Conservation (phyloP, 225 moss, liverwort and hornwort species). For the Antitrichia curtipendula region DNA sequence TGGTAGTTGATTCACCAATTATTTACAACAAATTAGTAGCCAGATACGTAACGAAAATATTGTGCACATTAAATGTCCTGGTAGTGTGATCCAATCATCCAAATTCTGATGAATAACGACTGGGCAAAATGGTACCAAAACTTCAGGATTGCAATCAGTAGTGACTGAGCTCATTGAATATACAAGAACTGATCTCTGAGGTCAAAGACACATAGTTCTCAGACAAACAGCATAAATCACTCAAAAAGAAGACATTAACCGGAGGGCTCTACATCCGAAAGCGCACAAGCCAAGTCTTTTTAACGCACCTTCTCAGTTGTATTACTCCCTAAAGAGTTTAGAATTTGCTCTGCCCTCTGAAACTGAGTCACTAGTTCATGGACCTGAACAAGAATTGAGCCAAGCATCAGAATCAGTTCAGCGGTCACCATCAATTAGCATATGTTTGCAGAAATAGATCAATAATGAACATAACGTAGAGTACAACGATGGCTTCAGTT, state of each 20-base stretch:
- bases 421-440: not conserved
- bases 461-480: not conserved
- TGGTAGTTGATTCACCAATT: not conserved
- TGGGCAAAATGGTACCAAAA: not conserved
- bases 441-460: not conserved
- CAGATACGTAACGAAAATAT: not conserved
- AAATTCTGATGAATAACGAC: not conserved
- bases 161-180: not conserved
- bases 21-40: not conserved
- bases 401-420: not conserved
- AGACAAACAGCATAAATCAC: not conserved
- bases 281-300: not conserved
- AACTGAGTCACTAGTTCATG: conserved; percentile 62
- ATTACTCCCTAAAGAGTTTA: conserved; percentile 47
- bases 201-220: not conserved
- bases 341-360: conserved; percentile 66
- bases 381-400: conserved; percentile 28
- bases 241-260: not conserved
- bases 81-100: not conserved
- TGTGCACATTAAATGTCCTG: not conserved
- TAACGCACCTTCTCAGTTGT: conserved; percentile 39
- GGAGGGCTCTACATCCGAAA: not conserved
- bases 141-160: not conserved
- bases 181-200: not conserved
- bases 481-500: not conserved